Evolutionary conservation across 139 green algal genomes (phyloP).

Genomic region (Diplosphaera chodatii): DNA sequence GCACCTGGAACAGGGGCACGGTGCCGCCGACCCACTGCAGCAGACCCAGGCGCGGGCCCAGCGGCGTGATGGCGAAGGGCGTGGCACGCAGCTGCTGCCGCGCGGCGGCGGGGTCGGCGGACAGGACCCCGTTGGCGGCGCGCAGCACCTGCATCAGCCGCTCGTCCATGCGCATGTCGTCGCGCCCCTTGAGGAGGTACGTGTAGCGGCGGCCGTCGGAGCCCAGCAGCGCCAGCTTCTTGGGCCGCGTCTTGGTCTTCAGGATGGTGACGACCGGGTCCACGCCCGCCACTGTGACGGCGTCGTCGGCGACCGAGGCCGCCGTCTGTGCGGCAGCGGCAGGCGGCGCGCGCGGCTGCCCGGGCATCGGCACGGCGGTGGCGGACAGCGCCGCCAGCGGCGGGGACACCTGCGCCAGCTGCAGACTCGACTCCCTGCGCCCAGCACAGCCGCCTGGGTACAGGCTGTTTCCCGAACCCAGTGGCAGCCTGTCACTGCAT

Average conservation of each 20-base stretch:
- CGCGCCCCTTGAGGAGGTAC: constrained; percentile 85
- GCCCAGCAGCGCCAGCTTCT: constrained; percentile 65
- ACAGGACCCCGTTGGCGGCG: constrained; percentile 42
- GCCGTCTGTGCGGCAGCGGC: background rate
- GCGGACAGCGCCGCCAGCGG: constrained; percentile 26
- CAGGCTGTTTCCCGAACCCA: too few species aligned
- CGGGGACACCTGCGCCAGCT: constrained; percentile 36
- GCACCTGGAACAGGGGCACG: constrained; percentile 56
- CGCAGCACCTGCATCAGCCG: constrained; percentile 71
- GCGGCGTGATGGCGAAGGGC: constrained; percentile 69
- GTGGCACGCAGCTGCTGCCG: constrained; percentile 5
- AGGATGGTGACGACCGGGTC: constrained; percentile 38
- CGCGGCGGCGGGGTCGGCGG: background rate
- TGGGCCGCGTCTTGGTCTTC: constrained; percentile 86
- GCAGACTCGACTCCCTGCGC: background rate
- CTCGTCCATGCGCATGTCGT: constrained; percentile 83
- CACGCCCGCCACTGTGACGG: constrained; percentile 41
- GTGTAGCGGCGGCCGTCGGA: constrained; percentile 57
- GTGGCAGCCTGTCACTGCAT: too few species aligned
- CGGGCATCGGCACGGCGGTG: constrained; percentile 43
- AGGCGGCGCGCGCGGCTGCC: background rate
- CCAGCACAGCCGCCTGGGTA: too few species aligned
- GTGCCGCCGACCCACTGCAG: constrained; percentile 74
- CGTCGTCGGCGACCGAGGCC: background rate
- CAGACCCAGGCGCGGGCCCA: constrained; percentile 64